Conservation (phyloP, 2,329 filamentous ascomycete species). For the Botrytis medusae region DNA sequence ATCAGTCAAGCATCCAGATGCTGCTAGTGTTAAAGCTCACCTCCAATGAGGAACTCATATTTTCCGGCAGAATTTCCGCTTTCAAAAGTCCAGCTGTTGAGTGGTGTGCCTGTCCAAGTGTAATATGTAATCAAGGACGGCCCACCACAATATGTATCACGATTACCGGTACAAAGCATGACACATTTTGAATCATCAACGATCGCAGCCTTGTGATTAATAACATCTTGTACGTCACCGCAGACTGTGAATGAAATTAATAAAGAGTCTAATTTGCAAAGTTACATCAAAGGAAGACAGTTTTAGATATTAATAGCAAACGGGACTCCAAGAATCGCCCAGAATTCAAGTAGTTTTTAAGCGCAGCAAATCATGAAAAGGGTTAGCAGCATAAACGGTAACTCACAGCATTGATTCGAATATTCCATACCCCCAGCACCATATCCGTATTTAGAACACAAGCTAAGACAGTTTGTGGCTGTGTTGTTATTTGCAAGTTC, state of each 20-base stretch:
- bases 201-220: slow-evolving; percentile 4
- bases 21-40: slow-evolving; percentile 31
- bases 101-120: slow-evolving; percentile 34
- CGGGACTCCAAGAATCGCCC: neutral
- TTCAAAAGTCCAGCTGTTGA: slow-evolving; percentile 56
- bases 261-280: neutral
- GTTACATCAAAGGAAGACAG: neutral
- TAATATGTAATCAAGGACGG: slow-evolving; percentile 28
- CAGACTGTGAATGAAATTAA: slow-evolving; percentile 21
- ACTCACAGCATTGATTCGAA: slow-evolving; percentile 34
- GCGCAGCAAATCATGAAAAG: neutral
- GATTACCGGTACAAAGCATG: slow-evolving; percentile 46
- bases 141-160: slow-evolving; percentile 26
- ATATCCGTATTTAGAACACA: slow-evolving; percentile 34
- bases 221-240: slow-evolving; percentile 24
- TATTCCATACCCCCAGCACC: slow-evolving; percentile 36
- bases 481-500: slow-evolving; percentile 28
- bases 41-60: slow-evolving; percentile 60
- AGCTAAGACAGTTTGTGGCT: slow-evolving; percentile 29
- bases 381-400: no score
- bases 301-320: neutral
- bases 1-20: neutral
- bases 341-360: neutral
- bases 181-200: slow-evolving; percentile 21
- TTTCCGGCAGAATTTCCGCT: slow-evolving; percentile 51